A percentile compares a stretch with the other conserved stretches of the same genome.
Evolutionary conservation across 1,284 basidiomycete genomes (phyloP).

Genomic region (Cryptococcus sp.): DNA sequence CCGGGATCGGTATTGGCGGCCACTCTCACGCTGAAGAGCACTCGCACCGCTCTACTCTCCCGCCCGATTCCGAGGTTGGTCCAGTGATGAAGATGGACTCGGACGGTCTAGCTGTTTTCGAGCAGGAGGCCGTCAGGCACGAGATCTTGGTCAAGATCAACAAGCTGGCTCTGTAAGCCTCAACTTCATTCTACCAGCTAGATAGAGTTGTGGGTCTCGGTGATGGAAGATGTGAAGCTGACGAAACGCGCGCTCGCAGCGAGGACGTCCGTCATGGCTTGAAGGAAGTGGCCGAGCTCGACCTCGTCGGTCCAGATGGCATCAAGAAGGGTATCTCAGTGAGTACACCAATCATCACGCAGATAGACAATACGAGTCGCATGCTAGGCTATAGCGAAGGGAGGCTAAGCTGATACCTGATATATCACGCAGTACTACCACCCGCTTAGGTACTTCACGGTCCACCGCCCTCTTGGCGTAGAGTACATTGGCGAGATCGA

Average conservation of each 20-base stretch:
- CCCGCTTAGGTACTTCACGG: conserved; percentile 39
- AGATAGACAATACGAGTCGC: too few relatives aligned
- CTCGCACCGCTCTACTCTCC: conserved; percentile 18
- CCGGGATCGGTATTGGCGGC: conserved; percentile 6
- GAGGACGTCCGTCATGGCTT: conserved; percentile 39
- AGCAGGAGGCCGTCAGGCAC: conserved; percentile 35
- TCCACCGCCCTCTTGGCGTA: conserved; percentile 33
- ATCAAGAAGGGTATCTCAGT: conserved; percentile 41
- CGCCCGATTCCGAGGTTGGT: conserved; percentile 24
- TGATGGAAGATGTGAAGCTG: not conserved
- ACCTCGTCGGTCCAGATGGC: conserved; percentile 30
- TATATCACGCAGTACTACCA: conserved; percentile 38
- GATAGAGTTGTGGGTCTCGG: too few relatives aligned
- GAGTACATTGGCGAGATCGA: conserved; percentile 46
- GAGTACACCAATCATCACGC: conserved; percentile 21
- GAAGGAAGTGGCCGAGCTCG: conserved; percentile 37
- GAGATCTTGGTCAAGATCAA: conserved; percentile 45
- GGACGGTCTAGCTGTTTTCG: conserved; percentile 38
- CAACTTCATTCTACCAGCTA: too few relatives aligned
- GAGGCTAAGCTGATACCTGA: conserved; percentile 1
- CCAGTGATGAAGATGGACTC: conserved; percentile 31
- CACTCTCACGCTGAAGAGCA: conserved; percentile 32
- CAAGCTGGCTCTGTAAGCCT: conserved; percentile 41
- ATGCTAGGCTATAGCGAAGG: not conserved
- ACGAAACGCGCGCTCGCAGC: conserved; percentile 11